These are phyloP conservation scores for Polyporus arcularius DNA, from an alignment of 768 basidiomycete genomes.

Conservation along the genomic window DNA sequence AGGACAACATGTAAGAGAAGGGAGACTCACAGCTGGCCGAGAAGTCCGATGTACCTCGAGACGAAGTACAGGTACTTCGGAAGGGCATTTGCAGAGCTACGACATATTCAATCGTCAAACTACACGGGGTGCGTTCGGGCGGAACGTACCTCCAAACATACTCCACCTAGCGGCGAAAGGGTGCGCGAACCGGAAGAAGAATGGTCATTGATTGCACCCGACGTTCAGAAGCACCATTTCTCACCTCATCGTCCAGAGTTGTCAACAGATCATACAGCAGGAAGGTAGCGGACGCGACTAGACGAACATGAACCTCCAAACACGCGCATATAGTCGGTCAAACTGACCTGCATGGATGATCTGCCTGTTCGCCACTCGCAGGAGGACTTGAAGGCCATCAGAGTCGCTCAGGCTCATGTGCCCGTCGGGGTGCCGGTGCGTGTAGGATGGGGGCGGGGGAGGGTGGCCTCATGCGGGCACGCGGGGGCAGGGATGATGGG, in stretches of 20 bases:
- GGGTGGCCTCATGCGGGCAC: background rate
- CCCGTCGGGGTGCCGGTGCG: background rate
- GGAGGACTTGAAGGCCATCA: background rate
- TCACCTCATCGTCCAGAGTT: background rate
- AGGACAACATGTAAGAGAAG: background rate
- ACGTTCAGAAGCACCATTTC: background rate
- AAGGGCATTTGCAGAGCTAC: slow-evolving; percentile 5
- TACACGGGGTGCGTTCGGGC: background rate
- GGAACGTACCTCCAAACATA: background rate
- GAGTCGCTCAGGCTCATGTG: background rate
- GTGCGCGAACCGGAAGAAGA: background rate
- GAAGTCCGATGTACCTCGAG: slow-evolving; percentile 10
- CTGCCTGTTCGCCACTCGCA: background rate
- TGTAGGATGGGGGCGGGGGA: background rate
- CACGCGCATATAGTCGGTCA: too few species aligned
- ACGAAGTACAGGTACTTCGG: slow-evolving; percentile 16
- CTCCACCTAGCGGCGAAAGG: background rate
- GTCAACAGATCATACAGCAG: background rate
- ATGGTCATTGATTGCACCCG: background rate
- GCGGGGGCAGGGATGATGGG: background rate
- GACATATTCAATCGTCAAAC: background rate
- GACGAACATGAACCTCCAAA: background rate
- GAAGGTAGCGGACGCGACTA: background rate
- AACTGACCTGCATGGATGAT: background rate
- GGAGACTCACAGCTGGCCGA: slow-evolving; percentile 4